Conservation (phyloP, 179 eudicot genomes). For the Silene noctiflora region DNA sequence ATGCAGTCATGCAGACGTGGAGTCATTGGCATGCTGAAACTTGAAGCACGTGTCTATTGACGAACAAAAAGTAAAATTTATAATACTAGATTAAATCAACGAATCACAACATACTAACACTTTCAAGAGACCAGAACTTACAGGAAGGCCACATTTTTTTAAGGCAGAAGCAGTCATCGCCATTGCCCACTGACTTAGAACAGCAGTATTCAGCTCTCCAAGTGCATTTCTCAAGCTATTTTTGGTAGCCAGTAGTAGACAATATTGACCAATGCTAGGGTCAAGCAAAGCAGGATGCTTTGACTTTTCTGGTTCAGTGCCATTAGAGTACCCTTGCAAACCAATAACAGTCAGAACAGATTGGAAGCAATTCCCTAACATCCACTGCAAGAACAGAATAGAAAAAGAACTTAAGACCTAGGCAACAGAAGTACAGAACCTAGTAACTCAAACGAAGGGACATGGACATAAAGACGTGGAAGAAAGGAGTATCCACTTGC, state of each 20-base stretch:
- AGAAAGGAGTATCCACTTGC: slow-evolving; percentile 31
- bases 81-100: neutral
- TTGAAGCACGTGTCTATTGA: neutral
- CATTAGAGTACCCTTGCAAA: slow-evolving; percentile 37
- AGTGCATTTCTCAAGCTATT: slow-evolving; percentile 75
- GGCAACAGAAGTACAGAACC: slow-evolving; percentile 6
- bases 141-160: slow-evolving; percentile 77
- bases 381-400: slow-evolving; percentile 57
- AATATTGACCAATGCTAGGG: slow-evolving; percentile 85
- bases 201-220: slow-evolving; percentile 68
- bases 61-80: neutral
- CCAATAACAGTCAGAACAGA: slow-evolving; percentile 61
- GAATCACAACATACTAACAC: slow-evolving; percentile 10
- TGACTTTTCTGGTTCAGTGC: slow-evolving; percentile 33
- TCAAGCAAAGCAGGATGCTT: slow-evolving; percentile 54
- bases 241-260: slow-evolving; percentile 68
- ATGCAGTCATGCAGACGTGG: neutral
- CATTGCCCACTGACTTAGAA: slow-evolving; percentile 65
- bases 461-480: neutral
- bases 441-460: neutral
- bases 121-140: slow-evolving; percentile 41
- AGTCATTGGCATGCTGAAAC: slow-evolving; percentile 7
- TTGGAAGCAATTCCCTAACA: slow-evolving; percentile 58
- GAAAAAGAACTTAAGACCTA: slow-evolving; percentile 16
- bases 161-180: slow-evolving; percentile 64